Evolutionary conservation across 768 basidiomycete genomes (phyloP).

Genomic region (Mycena rosella): DNA sequence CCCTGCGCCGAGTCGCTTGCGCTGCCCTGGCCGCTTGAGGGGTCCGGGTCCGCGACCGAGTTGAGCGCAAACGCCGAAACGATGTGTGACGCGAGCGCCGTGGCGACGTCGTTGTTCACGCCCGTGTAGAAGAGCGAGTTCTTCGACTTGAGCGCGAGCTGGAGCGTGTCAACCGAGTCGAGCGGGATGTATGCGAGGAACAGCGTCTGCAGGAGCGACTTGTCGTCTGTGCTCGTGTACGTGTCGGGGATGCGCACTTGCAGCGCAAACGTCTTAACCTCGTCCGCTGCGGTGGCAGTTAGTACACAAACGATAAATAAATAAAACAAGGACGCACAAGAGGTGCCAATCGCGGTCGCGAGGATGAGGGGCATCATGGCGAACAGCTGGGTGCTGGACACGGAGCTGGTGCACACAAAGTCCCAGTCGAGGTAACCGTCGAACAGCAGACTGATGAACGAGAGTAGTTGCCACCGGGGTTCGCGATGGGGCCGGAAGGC

Average conservation of each 20-base stretch:
- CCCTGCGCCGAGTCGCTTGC: constrained; percentile 39
- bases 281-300: constrained; percentile 40
- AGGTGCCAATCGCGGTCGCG: constrained; percentile 46
- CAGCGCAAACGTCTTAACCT: constrained; percentile 66
- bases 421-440: constrained; percentile 71
- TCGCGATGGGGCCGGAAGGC: constrained; percentile 19
- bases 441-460: constrained; percentile 76
- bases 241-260: constrained; percentile 75
- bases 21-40: constrained; percentile 31
- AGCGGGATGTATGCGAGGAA: constrained; percentile 80
- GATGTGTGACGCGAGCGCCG: constrained; percentile 74
- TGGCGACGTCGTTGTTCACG: constrained; percentile 57
- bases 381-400: constrained; percentile 84
- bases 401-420: constrained; percentile 69
- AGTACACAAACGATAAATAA: constrained; percentile 10
- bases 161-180: constrained; percentile 67
- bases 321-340: constrained; percentile 43
- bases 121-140: constrained; percentile 76
- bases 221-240: constrained; percentile 65
- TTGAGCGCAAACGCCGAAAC: constrained; percentile 74
- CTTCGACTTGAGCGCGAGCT: constrained; percentile 67
- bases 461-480: constrained; percentile 45
- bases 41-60: constrained; percentile 57
- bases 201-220: constrained; percentile 69
- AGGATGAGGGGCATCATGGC: constrained; percentile 69